Percentiles rank a stretch among this genome's conserved stretches.
Conservation (phyloP, 2,329 filamentous ascomycete genomes). For the Talaromyces sp. region DNA sequence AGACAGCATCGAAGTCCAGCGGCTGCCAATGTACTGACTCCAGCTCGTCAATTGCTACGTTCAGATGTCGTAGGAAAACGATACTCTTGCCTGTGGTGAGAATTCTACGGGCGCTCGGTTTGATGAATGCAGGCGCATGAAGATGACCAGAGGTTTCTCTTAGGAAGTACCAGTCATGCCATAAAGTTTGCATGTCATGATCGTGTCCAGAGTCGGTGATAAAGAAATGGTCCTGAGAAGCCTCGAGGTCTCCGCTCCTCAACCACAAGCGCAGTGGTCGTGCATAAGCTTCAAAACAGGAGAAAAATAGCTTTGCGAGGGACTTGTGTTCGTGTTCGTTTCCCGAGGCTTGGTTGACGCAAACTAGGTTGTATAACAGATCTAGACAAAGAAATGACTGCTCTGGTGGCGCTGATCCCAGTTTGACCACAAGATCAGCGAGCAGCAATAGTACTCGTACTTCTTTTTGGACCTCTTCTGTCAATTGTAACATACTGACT, state of each 20-base stretch:
- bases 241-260: conserved; percentile 67
- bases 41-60: conserved; percentile 34
- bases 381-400: conserved; percentile 73
- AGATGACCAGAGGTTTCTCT: conserved; percentile 56
- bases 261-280: conserved; percentile 81
- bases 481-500: conserved; percentile 64
- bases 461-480: conserved; percentile 54
- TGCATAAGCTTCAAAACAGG: conserved; percentile 78
- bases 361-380: conserved; percentile 67
- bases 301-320: conserved; percentile 68
- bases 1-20: conserved; percentile 30
- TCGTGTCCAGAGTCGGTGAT: conserved; percentile 58
- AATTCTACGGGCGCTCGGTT: conserved; percentile 65
- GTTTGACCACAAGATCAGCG: conserved; percentile 58
- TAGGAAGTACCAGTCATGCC: conserved; percentile 71
- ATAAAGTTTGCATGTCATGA: conserved; percentile 62
- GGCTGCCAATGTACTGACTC: conserved; percentile 35
- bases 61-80: conserved; percentile 73
- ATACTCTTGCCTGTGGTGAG: conserved; percentile 88
- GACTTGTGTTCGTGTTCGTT: conserved; percentile 60
- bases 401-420: conserved; percentile 44
- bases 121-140: conserved; percentile 71
- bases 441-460: conserved; percentile 59
- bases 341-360: conserved; percentile 66
- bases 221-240: conserved; percentile 70